A percentile compares a stretch with the other conserved stretches of the same genome.
phyloP scores from a whole-genome alignment of 2,329 filamentous ascomycete species.

The Ophiostoma perfectum region DNA sequence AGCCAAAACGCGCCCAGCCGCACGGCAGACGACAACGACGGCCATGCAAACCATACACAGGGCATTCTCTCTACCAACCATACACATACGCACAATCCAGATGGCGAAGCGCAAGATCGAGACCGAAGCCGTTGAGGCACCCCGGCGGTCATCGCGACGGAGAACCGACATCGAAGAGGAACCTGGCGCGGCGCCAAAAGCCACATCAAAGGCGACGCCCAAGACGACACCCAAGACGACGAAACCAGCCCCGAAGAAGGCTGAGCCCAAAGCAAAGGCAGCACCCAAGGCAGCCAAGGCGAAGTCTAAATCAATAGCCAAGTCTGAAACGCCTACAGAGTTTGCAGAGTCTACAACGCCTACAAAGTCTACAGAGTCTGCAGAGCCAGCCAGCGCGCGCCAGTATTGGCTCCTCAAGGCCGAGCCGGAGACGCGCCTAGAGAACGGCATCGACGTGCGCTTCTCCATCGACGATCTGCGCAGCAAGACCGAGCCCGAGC shows the following conservation, averaged over 20 bases:
- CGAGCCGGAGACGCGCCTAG: constrained; percentile 78
- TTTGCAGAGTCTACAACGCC: background rate
- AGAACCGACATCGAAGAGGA: constrained; percentile 1
- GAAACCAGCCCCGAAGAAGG: background rate
- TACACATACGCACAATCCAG: background rate
- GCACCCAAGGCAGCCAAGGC: background rate
- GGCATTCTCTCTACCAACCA: background rate
- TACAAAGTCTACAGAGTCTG: background rate
- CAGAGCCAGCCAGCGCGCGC: constrained; percentile 9
- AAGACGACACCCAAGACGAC: constrained; percentile 3
- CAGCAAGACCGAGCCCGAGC: constrained; percentile 67
- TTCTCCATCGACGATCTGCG: constrained; percentile 92
- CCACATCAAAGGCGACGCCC: background rate
- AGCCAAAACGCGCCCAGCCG: background rate
- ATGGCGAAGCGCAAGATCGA: constrained; percentile 13
- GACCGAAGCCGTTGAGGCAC: background rate
- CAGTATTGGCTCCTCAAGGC: constrained; percentile 79
- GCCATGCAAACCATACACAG: background rate
- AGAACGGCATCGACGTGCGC: constrained; percentile 81
- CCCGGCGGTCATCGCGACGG: background rate
- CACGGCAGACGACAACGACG: background rate
- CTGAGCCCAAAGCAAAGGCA: background rate
- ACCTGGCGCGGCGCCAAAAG: background rate
- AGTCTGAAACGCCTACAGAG: background rate
- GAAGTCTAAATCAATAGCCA: background rate